Evolutionary conservation across 2,329 filamentous ascomycete species (phyloP).

Genomic region (Colletotrichum lupini): DNA sequence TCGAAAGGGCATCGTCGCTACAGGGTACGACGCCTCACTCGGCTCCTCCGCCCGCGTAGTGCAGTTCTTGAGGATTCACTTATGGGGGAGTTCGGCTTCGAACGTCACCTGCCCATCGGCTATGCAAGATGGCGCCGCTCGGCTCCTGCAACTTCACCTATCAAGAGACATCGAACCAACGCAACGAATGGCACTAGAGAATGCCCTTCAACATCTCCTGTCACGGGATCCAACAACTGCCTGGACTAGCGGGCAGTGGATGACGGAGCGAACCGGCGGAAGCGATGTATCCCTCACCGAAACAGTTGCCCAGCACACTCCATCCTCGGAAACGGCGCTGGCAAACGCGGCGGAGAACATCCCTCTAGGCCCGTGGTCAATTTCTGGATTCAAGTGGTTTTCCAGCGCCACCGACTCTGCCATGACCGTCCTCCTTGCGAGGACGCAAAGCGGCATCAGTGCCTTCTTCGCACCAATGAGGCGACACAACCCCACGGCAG

Average conservation of each 20-base stretch:
- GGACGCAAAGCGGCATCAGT: constrained; percentile 64
- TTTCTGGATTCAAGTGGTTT: constrained; percentile 80
- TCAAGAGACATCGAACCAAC: constrained; percentile 38
- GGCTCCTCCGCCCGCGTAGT: constrained; percentile 65
- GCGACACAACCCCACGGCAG: constrained; percentile 39
- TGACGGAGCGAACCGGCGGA: constrained; percentile 78
- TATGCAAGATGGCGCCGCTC: constrained; percentile 74
- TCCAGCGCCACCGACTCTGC: constrained; percentile 73
- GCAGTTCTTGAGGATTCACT: constrained; percentile 67
- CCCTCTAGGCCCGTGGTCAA: constrained; percentile 66
- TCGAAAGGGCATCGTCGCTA: constrained; percentile 55
- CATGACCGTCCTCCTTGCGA: constrained; percentile 73
- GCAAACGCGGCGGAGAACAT: constrained; percentile 41
- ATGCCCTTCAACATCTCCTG: constrained; percentile 64
- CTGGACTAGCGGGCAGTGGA: constrained; percentile 83
- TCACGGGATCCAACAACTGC: constrained; percentile 61
- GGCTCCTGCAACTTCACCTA: constrained; percentile 59
- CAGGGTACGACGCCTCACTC: constrained; percentile 65
- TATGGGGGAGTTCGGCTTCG: constrained; percentile 70
- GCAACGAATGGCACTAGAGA: constrained; percentile 57
- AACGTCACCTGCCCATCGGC: constrained; percentile 73
- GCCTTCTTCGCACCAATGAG: constrained; percentile 74
- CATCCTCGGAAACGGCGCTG: constrained; percentile 37
- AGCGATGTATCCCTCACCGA: constrained; percentile 77
- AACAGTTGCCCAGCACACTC: constrained; percentile 59